Base-by-base conservation (phyloP, 176 grass and related monocot species). In the Leersia perrieri region DNA sequence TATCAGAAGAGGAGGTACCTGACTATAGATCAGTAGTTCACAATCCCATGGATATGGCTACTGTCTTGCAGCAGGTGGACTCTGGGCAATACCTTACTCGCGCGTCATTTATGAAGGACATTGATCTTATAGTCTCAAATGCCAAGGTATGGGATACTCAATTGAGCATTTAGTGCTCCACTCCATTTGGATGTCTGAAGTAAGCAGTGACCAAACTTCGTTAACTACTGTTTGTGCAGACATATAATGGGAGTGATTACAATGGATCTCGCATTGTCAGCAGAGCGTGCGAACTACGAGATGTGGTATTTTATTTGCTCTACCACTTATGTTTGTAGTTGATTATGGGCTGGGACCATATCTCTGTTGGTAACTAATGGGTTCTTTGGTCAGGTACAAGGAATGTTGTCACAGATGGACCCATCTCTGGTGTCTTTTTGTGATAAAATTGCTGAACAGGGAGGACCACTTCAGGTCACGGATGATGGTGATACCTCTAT, bases 401-500 rank as follows among this genome's bases (percentile, higher is more conserved):
- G 93, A 63, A 99, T 99, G 97, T 83, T 99, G 80, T 93, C 97
- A 63, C 97, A 99, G 74, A 99, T 99, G 85, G 97, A 99, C 73
- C 97, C 97, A 75, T 82, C 90, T 76, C 73, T 99, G 83, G 85
- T 90, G 32, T 96, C 97, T 70, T 96, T 92, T 35, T 99, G 97
- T 83, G 91, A 96, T 60, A 92, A 96, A 84, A 99, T 99, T 82
- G 87, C 93, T 55, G 85, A 74, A 63, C 97, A 96, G 47, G 97
- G 93, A 26, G 91, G 93, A 0, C 91, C 93, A 20, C 31, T 85
- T 57, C 85, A 84, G 57, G 83, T 85, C n/a, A 78, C 58, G 42
- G 90, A 86, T 85, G 92, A 91, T 67, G 76, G 80, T 40, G 76
- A 87, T 89, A 85, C 33, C 60, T 83, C 82, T 42, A 84, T 91